These are phyloP conservation scores for Ephemerocybe angulata DNA, from an alignment of 768 basidiomycete genomes.

Conservation along the genomic window DNA sequence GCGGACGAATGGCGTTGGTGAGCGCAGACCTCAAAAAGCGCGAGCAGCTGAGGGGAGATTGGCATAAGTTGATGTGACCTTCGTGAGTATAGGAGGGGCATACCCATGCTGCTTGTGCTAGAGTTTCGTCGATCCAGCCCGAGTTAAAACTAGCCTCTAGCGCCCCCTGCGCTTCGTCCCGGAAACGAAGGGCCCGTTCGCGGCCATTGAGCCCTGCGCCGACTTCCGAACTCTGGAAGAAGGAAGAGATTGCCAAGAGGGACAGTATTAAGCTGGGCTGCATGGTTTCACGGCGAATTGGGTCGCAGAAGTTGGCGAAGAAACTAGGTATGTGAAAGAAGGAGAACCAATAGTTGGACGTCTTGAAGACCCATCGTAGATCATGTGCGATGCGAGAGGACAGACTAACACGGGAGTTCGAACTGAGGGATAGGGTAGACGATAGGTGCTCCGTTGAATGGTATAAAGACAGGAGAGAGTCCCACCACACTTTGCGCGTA, in stretches of 20 bases:
- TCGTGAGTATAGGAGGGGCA: constrained; percentile 16
- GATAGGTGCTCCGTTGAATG: constrained; percentile 31
- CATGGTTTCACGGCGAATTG: constrained; percentile 48
- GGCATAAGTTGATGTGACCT: neutral
- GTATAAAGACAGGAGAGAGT: constrained; percentile 60
- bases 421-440: constrained; percentile 31
- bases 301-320: constrained; percentile 55
- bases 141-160: constrained; percentile 69
- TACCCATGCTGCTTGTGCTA: constrained; percentile 78
- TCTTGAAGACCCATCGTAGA: constrained; percentile 60
- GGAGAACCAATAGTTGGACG: constrained; percentile 68
- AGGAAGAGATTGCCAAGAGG: constrained; percentile 60
- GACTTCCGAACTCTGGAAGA: constrained; percentile 67
- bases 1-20: constrained; percentile 57
- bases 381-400: constrained; percentile 48
- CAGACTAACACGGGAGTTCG: constrained; percentile 41
- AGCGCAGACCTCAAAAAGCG: constrained; percentile 68
- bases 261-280: constrained; percentile 68
- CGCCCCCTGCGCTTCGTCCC: constrained; percentile 66
- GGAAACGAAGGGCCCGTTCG: constrained; percentile 52
- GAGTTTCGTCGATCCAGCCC: constrained; percentile 68
- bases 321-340: constrained; percentile 73
- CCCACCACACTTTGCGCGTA: constrained; percentile 77
- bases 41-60: constrained; percentile 46
- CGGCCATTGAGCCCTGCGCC: constrained; percentile 49